These are phyloP conservation scores for Solanum lignicaule DNA, from an alignment of 257 asterid species.

Conservation along the genomic window DNA sequence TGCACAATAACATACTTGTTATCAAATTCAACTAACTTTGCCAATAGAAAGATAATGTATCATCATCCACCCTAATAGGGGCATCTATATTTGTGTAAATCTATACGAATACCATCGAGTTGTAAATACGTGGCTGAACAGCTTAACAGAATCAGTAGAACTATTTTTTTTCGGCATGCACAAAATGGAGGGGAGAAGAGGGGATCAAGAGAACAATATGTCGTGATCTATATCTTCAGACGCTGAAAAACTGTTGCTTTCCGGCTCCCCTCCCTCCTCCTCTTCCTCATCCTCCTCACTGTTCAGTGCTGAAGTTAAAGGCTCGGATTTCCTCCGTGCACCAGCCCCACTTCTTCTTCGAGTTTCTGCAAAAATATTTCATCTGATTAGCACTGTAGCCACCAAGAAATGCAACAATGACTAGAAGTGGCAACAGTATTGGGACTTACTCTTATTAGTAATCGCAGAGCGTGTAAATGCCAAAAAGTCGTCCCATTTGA, in stretches of 20 bases:
- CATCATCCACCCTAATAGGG: slow-evolving; percentile 25
- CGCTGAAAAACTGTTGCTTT: slow-evolving; percentile 29
- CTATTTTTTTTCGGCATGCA: neutral
- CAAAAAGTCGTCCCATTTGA: slow-evolving; percentile 77
- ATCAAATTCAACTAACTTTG: neutral
- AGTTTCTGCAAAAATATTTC: slow-evolving; percentile 29
- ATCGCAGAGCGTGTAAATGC: slow-evolving; percentile 77
- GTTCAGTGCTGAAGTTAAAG: slow-evolving; percentile 3
- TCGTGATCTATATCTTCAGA: slow-evolving; percentile 47
- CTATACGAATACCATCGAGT: neutral
- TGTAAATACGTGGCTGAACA: neutral
- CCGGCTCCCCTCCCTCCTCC: slow-evolving; percentile 16
- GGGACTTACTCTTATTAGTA: slow-evolving; percentile 53
- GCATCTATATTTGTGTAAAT: slow-evolving; percentile 9
- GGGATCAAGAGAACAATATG: slow-evolving; percentile 21
- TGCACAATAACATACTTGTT: neutral
- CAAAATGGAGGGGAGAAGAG: neutral
- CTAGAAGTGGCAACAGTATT: neutral
- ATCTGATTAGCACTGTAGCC: neutral
- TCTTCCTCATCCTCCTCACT: slow-evolving; percentile 46
- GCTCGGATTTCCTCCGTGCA: slow-evolving; percentile 25
- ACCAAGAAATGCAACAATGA: neutral
- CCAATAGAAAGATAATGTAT: neutral
- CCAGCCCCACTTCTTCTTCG: slow-evolving; percentile 39
- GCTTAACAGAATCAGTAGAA: slow-evolving; percentile 1